Percentiles rank a stretch among this genome's conserved stretches.
These are phyloP conservation scores for Crithidia fasciculata DNA, from an alignment of 208 protist species.

Conservation along the genomic window DNA sequence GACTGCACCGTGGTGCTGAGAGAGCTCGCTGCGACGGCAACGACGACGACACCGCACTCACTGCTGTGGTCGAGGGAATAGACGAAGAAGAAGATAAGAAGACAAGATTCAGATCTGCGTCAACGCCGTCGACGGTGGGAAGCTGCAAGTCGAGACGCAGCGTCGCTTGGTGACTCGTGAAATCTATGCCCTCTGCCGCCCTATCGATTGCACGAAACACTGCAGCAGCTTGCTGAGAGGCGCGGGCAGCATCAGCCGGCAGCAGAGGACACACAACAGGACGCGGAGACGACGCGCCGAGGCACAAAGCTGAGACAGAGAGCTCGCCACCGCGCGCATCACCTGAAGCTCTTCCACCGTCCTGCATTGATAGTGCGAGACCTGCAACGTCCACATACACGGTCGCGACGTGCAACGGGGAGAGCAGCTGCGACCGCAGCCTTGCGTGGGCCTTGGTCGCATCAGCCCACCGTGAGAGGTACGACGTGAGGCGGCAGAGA, in stretches of 20 bases:
- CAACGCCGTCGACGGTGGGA: not conserved
- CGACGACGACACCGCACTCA: not conserved
- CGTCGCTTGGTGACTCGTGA: not conserved
- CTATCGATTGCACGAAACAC: not conserved
- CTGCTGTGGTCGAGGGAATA: not conserved
- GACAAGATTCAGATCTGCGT: conserved; percentile 9
- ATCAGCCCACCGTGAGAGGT: conserved; percentile 14
- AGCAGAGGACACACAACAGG: not conserved
- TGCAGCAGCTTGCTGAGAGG: not conserved
- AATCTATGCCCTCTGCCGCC: not conserved
- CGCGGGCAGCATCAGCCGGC: not conserved
- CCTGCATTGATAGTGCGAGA: not conserved
- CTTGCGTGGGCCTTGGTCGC: conserved; percentile 17
- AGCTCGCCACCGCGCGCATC: not conserved
- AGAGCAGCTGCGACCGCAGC: conserved; percentile 26
- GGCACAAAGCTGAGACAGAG: not conserved
- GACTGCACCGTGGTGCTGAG: not conserved
- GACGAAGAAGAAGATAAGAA: not conserved
- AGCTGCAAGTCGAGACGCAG: conserved; percentile 16
- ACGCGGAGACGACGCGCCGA: not conserved
- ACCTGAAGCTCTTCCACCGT: not conserved
- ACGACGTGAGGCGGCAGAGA: conserved; percentile 17
- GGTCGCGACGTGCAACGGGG: conserved; percentile 12
- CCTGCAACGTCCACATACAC: conserved; percentile 30
- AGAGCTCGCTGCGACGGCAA: too few species aligned